Evolutionary conservation across 208 protist genomes (phyloP).

Genomic region (Trypanosoma rangeli): DNA sequence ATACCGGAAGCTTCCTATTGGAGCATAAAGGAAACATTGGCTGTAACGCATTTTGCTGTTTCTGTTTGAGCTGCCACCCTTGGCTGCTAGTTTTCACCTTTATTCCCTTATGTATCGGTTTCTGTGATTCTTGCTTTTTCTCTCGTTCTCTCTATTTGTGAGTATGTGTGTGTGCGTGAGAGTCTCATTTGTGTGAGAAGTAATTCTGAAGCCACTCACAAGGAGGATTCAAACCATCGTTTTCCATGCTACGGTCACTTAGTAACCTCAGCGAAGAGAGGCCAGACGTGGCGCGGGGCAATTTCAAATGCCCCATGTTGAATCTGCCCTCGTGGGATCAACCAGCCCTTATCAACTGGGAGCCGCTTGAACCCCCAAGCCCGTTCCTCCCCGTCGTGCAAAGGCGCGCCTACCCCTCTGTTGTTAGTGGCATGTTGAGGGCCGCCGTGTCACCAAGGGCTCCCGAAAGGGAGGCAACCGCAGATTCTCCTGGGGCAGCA

Average conservation of each 20-base stretch:
- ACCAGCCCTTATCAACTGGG: constrained; percentile 17
- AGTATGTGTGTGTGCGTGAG: background rate
- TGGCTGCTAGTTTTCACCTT: background rate
- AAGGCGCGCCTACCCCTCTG: constrained; percentile 21
- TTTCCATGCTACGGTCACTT: background rate
- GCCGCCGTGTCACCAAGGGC: background rate
- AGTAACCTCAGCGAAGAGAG: background rate
- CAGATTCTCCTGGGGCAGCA: background rate
- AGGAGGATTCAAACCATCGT: background rate
- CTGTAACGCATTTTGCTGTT: background rate
- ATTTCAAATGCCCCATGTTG: background rate
- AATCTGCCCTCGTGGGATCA: constrained; percentile 27
- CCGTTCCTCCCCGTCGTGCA: constrained; percentile 51
- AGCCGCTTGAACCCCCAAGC: constrained; percentile 53
- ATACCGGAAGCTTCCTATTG: background rate
- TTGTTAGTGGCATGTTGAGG: constrained; percentile 31
- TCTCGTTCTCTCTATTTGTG: constrained; percentile 20
- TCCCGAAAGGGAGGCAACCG: background rate
- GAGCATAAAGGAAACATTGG: background rate
- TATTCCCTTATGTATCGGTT: constrained; percentile 13
- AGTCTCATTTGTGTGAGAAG: background rate
- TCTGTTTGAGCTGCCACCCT: too few relatives aligned
- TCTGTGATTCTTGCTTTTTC: constrained; percentile 22
- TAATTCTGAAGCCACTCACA: background rate
- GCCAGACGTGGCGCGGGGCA: background rate